These are phyloP conservation scores for Tylopilus rubrobrunneus DNA, from an alignment of 768 basidiomycete genomes.

Conservation along the genomic window DNA sequence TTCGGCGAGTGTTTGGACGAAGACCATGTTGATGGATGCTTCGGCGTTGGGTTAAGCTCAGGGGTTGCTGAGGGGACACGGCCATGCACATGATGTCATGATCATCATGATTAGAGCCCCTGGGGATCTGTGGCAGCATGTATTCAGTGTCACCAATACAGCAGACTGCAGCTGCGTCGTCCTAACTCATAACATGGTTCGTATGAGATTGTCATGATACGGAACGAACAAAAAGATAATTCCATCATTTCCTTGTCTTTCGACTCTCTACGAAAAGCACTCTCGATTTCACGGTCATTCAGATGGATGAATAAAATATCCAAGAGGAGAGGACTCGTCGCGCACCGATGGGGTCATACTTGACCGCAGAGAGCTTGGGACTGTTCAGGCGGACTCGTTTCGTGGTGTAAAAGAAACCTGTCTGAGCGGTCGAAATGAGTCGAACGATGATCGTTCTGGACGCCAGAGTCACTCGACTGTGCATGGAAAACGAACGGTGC, in stretches of 20 bases:
- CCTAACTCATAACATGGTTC: too few relatives aligned
- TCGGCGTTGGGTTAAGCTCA: too few relatives aligned
- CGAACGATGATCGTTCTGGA: slow-evolving; percentile 79
- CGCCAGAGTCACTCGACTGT: background rate
- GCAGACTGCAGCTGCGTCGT: too few relatives aligned
- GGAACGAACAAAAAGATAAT: too few relatives aligned
- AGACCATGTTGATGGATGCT: too few relatives aligned
- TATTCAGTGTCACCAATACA: too few relatives aligned
- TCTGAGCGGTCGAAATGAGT: slow-evolving; percentile 87
- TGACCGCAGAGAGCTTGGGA: slow-evolving; percentile 83
- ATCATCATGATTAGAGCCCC: too few relatives aligned
- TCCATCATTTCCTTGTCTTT: slow-evolving; percentile 58
- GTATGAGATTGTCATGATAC: too few relatives aligned
- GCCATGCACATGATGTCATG: too few relatives aligned
- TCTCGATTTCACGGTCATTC: slow-evolving; percentile 53
- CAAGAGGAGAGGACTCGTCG: background rate
- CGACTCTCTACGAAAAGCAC: slow-evolving; percentile 79
- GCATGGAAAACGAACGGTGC: background rate
- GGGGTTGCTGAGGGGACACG: too few relatives aligned
- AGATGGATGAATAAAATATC: background rate
- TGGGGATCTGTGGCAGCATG: too few relatives aligned
- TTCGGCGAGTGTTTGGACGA: too few relatives aligned
- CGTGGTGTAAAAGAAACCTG: slow-evolving; percentile 89
- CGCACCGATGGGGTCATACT: slow-evolving; percentile 85
- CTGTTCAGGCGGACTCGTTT: slow-evolving; percentile 62